Percentiles rank a stretch among this genome's conserved stretches.
Conservation (phyloP, 1,139 yeast genomes). For the Sugiyamaella novakii region DNA sequence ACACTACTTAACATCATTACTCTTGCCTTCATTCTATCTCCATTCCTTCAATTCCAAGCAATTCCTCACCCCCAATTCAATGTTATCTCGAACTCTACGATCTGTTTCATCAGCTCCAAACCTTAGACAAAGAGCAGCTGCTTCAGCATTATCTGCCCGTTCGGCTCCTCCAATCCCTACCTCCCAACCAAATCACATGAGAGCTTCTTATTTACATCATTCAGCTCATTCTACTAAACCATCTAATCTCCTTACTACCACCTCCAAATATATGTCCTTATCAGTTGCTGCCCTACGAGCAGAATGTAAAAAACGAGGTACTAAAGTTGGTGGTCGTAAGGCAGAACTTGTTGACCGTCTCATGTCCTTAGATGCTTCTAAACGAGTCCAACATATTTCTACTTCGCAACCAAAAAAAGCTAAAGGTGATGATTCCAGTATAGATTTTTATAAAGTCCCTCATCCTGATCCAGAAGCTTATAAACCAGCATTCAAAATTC, state of each 20-base stretch:
- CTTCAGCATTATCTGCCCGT: background rate
- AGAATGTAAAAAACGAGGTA: constrained; percentile 59
- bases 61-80: too few species aligned
- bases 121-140: constrained; percentile 24
- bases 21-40: too few species aligned
- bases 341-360: constrained; percentile 56
- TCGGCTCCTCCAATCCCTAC: constrained; percentile 9
- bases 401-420: constrained; percentile 30
- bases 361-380: constrained; percentile 40
- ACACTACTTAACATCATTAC: too few species aligned
- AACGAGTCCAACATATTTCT: constrained; percentile 12
- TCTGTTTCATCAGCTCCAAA: constrained; percentile 28
- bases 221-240: constrained; percentile 41
- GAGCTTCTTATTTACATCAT: constrained; percentile 31
- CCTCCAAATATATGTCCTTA: constrained; percentile 42
- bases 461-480: constrained; percentile 29
- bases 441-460: constrained; percentile 48
- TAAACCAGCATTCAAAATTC: constrained; percentile 43
- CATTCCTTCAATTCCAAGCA: too few species aligned
- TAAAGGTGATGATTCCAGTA: constrained; percentile 46
- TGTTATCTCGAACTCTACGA: constrained; percentile 21
- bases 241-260: constrained; percentile 35
- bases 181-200: background rate
- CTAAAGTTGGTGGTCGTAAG: constrained; percentile 59
- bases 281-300: constrained; percentile 52